Base-by-base conservation (phyloP, 345 rosid species). In the Arabidopsis suecica region DNA sequence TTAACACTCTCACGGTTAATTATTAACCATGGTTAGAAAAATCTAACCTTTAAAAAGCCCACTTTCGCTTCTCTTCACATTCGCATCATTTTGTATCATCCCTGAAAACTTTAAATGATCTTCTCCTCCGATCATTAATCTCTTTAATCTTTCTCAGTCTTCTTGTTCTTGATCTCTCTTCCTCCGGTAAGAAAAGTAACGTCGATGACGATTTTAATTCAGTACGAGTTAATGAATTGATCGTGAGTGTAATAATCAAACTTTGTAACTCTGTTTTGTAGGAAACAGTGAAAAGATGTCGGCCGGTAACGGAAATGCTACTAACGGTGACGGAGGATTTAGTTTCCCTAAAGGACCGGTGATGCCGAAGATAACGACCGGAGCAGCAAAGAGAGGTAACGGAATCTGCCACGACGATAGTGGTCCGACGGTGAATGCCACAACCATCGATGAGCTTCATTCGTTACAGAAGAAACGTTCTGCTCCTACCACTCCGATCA, bases 391-490 rank as follows among this genome's bases (percentile, higher is more conserved):
- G 80, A 84, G 78, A 37, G 65, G 70, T 68, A 72, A 53, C 61
- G 85, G 25, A 60, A 58, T 89, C 45, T 91, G 97, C 69, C 93
- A 88, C 45, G 93, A 91, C 9, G 96, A 87, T 84, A 88, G 89
- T 59, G 80, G 82, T 0, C 82, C 89, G 16, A 84, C 98, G 14
- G 96, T 94, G 53, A 90, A 84, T 80, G 98, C 83, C 0, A 87
- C 89, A 77, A 94, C 98, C 7, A 80, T 91, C 68, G 98, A 94
- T 72, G 97, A 94, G 84, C 97, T 94, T 68, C 98, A 91, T 75
- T 90, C 95, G 3, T 84, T 94, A 45, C 98, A 94, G 79, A 90
- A 56, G 89, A 94, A 94, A 82, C 82, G 82, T 72, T 94, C 97
- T 6, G 84, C 96, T 9, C 98, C 98, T 2, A 84, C 82, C 1